These are phyloP conservation scores for Phaeolepiota aurea DNA, from an alignment of 768 basidiomycete species.

Conservation along the genomic window DNA sequence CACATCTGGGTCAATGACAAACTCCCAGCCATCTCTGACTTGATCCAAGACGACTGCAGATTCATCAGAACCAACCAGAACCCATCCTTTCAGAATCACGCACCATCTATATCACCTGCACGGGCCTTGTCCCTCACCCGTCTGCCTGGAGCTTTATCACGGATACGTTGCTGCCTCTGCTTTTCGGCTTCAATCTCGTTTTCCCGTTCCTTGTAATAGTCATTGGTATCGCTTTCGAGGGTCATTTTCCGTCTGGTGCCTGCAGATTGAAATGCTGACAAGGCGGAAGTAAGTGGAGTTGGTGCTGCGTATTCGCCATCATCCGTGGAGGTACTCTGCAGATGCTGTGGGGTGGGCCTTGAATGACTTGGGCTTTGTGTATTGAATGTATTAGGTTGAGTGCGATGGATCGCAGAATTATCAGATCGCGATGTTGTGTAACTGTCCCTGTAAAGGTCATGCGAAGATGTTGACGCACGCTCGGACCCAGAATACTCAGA, in stretches of 20 bases:
- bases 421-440: constrained; percentile 41
- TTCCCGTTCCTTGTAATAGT: constrained; percentile 50
- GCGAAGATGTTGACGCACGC: constrained; percentile 36
- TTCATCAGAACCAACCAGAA: not conserved
- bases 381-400: constrained; percentile 6
- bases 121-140: constrained; percentile 43
- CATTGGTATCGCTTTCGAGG: constrained; percentile 42
- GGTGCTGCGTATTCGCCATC: constrained; percentile 31
- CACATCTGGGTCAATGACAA: constrained; percentile 77
- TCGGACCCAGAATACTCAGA: constrained; percentile 49
- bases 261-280: constrained; percentile 67
- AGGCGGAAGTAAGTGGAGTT: constrained; percentile 41
- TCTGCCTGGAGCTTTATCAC: constrained; percentile 57
- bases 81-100: constrained; percentile 13
- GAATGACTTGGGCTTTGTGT: constrained; percentile 9
- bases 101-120: constrained; percentile 82
- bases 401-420: constrained; percentile 15
- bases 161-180: constrained; percentile 59
- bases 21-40: constrained; percentile 86
- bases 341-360: constrained; percentile 17
- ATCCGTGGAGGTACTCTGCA: constrained; percentile 21
- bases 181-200: constrained; percentile 57
- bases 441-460: constrained; percentile 40
- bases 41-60: constrained; percentile 70
- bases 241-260: constrained; percentile 49